Base-by-base conservation (phyloP, 2,329 filamentous ascomycete genomes). In the Orbilia blumenaviensis region DNA sequence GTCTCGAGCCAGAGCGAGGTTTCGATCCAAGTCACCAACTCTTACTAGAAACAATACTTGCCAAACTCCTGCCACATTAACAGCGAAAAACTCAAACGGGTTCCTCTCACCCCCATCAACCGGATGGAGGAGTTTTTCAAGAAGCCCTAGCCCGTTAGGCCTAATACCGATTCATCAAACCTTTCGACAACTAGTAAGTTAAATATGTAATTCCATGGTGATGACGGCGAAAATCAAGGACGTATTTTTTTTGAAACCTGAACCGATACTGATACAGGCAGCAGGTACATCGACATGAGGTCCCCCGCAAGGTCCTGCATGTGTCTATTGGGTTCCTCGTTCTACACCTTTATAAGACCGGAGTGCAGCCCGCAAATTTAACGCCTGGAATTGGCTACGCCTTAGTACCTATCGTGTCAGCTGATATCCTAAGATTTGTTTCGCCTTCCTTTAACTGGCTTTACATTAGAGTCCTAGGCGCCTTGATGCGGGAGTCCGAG, bases 311-410 rank as follows among this genome's bases (percentile, higher is more conserved):
- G 83, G 85, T 90, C 42, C 87, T 99, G 38, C 95, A 99, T 82
- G 92, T 98, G 69, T 97, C 94, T 54, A 99, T 99, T 81, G 95
- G 95, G 66, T 98, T 98, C 84, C 87, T 98, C 76, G 93, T 94
- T 18, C 87, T 97, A 50, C 92, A 90, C 85, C 88, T 98, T 38
- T 99, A 98, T 83, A 86, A 89, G 58, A 89, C 87, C 25, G 94
- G 93, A 68, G 88, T 90, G 3, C 93, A 97, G 82, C 89, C 92
- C 0, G 85, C 85, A 18, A 84, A 90, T 16, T 94, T 99, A 60
- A 91, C 94, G 46, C 94, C 95, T 0, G 93, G 91, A 81, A 87
- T 99, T 46, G 89, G 98, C 83, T 87, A 87, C 6, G 89, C 90
- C 1, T 86, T 99, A 44, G 86, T 98, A 42, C 95, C 95, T 34